Base-by-base conservation (phyloP, 116 monocot species). In the Cymodocea nodosa region DNA sequence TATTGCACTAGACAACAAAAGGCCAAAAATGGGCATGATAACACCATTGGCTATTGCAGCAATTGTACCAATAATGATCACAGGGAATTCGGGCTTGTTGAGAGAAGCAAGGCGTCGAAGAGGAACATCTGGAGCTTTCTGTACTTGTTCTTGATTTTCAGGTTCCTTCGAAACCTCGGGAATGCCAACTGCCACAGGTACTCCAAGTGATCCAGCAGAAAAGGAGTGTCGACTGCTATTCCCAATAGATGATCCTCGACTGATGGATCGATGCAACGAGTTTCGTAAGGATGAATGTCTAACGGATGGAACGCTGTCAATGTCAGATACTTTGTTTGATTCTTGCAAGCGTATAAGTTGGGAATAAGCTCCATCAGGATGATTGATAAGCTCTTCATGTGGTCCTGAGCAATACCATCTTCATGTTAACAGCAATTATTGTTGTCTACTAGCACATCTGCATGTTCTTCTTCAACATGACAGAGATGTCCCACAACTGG, bases 271-370 rank as follows among this genome's bases (percentile, higher is more conserved):
- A 14, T 30, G 70, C 3, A 68, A 61, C n/a, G 81, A 84, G 22
- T 23, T 8, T 4, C 22, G 65, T 1, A 13, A 11, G 68, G 74
- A 63, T 14, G 30, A 63, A n/a, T 56, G 50, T 13, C 75, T 24
- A 25, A 37, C 37, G 6, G 37, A 17, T n/a, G 62, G 18, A 39
- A 3, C n/a, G 37, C n/a, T n/a, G 16, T 62, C 39, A 39, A 35
- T n/a, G 7, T 15, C 36, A 15, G 62, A 18, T n/a, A 36, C 23
- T 19, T 72, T 64, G 36, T 77, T 76, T 5, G 64, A 40, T 39
- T 81, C 81, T 59, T 90, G 90, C 51, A 86, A 62, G 2, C 77
- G 77, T 48, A 90, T 76, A 35, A 90, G 81, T 52, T 82, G 84
- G 48, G 75, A 75, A 57, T 90, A 86, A 19, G 86, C 71, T 7